A percentile compares a stretch with the other conserved stretches of the same genome.
Evolutionary conservation across 306 rosid species (phyloP).

Genomic region (Vachellia pachyceras): DNA sequence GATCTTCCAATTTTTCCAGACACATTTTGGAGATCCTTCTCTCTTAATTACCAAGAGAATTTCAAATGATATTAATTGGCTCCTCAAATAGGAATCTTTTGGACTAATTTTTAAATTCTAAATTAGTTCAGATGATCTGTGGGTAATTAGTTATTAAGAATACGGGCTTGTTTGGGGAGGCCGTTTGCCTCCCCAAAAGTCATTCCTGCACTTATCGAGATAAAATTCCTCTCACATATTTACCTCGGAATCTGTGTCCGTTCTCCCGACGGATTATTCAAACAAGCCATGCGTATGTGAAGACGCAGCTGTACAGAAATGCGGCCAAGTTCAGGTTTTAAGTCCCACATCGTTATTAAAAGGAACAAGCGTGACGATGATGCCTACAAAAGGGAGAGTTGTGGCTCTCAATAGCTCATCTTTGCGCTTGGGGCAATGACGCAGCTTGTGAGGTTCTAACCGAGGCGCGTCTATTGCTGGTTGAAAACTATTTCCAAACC

Average conservation of each 20-base stretch:
- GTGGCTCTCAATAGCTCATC: not conserved
- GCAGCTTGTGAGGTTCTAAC: slow-evolving; percentile 19
- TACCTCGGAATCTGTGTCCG: no score
- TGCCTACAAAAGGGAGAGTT: not conserved
- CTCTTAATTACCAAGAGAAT: slow-evolving; percentile 20
- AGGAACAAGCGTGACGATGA: not conserved
- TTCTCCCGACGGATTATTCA: no score
- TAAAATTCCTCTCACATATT: no score
- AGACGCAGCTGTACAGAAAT: not conserved
- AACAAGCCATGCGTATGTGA: no score
- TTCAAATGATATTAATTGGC: not conserved
- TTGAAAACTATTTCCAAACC: no score
- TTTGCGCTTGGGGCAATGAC: slow-evolving; percentile 30
- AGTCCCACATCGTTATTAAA: not conserved
- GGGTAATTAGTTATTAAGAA: no score
- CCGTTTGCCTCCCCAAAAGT: no score
- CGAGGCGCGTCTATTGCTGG: no score
- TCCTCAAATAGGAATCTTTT: not conserved
- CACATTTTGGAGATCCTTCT: not conserved
- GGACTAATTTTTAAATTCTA: not conserved
- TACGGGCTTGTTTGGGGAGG: no score
- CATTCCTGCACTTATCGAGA: no score
- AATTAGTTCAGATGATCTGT: not conserved
- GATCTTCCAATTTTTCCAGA: not conserved
- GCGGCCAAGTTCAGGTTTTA: not conserved